Base-by-base conservation (phyloP, 2,329 filamentous ascomycete genomes). In the Aaosphaeria arxii region DNA sequence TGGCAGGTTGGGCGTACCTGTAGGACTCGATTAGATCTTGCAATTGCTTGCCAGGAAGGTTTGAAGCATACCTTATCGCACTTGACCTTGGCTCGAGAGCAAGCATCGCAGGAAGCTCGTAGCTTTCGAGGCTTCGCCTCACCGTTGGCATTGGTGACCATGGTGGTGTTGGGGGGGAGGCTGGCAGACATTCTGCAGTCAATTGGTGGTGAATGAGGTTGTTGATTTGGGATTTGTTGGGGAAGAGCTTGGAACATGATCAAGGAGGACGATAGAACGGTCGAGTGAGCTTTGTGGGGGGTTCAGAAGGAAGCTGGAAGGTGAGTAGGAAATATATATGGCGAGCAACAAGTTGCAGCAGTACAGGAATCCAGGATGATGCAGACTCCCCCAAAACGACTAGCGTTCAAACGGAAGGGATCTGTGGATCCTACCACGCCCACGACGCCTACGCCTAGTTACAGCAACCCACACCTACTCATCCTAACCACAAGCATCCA, bases 81-180 rank as follows among this genome's bases (percentile, higher is more conserved):
- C 52, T 68, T 69, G 54, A 70, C 66, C 51, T 70, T 70, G 32
- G 66, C 65, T 44, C 65, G 65, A 33, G 66, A 70, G 56, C 66
- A 70, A 31, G 66, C 66, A 52, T 70, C 66, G 38, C 66, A 70
- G 30, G 66, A 70, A 51, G 66, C 66, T 51, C 66, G 58, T 52
- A 70, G 64, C 54, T 70, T 70, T 36, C 66, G 62, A 46, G 64
- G 62, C 54, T 67, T 70, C 40, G 53, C 52, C 40, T 62, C 58
- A 29, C 56, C 57, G 9, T 57, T 55, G 4, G 58, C 53, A 45
- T 49, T 58, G 29, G 61, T 57, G 42, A 59, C 46, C 42, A 59
- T 47, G 31, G 54, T 53, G 46, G 43, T 60, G 24, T 55, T 46
- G 13, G 58, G 56, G 30, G 51, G 48, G 7, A 11, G 24, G 9